Evolutionary conservation across 1,139 yeast genomes (phyloP).

Genomic region (Magnusiomyces tetraspermus): DNA sequence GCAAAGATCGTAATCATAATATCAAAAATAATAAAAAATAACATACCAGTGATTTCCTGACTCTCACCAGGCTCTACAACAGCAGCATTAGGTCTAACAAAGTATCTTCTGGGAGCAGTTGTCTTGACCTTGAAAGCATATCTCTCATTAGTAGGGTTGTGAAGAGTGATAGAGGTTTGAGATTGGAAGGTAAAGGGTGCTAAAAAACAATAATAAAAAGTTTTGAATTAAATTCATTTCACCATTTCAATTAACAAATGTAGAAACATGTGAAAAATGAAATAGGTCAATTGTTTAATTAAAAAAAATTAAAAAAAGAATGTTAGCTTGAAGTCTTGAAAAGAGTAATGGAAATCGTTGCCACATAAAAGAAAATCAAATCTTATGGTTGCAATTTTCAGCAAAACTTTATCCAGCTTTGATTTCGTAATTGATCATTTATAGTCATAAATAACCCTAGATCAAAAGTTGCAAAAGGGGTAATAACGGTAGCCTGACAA

Average conservation of each 20-base stretch:
- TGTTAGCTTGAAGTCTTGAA: background rate
- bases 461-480: too few relatives aligned
- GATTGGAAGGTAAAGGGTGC: constrained; percentile 62
- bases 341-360: background rate
- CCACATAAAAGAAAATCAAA: too few relatives aligned
- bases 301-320: background rate
- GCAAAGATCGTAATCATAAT: too few relatives aligned
- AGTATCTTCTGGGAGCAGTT: constrained; percentile 94
- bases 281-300: too few relatives aligned
- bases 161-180: constrained; percentile 58
- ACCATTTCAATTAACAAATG: background rate
- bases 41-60: constrained; percentile 51
- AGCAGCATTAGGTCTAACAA: constrained; percentile 94
- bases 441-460: too few relatives aligned
- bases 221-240: background rate
- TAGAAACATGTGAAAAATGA: background rate
- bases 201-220: constrained; percentile 5
- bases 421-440: too few relatives aligned
- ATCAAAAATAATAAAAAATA: background rate
- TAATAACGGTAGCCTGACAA: too few relatives aligned
- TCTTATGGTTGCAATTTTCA: too few relatives aligned
- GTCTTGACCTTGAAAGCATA: constrained; percentile 94
- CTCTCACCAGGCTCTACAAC: constrained; percentile 65
- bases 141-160: constrained; percentile 50
- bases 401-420: too few relatives aligned